Conservation (phyloP, 768 basidiomycete genomes). For the Ramaria sp. region DNA sequence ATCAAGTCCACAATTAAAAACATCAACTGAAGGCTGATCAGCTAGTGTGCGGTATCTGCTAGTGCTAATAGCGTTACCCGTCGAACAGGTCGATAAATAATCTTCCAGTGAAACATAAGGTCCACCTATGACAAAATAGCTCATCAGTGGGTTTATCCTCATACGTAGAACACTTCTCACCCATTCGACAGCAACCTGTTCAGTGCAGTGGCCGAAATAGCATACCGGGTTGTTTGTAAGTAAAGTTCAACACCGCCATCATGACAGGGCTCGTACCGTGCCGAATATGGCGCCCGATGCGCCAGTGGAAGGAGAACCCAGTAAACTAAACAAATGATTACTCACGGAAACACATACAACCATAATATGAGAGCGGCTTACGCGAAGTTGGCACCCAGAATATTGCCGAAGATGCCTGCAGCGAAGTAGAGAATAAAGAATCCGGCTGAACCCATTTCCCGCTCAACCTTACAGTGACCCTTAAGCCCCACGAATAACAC, state of each 20-base stretch:
- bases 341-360: neutral
- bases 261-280: slow-evolving; percentile 33
- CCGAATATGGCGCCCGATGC: slow-evolving; percentile 93
- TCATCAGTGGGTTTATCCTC: neutral
- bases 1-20: slow-evolving; percentile 82
- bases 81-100: slow-evolving; percentile 70
- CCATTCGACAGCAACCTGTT: slow-evolving; percentile 13
- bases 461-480: slow-evolving; percentile 49
- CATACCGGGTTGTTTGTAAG: neutral
- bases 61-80: slow-evolving; percentile 36
- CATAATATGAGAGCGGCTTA: neutral
- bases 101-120: slow-evolving; percentile 85
- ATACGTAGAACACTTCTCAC: neutral
- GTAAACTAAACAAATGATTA: slow-evolving; percentile 26
- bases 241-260: slow-evolving; percentile 12
- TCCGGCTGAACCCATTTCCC: slow-evolving; percentile 81
- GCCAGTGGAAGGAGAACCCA: slow-evolving; percentile 81
- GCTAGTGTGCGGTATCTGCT: neutral
- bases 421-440: slow-evolving; percentile 84
- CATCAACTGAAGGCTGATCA: slow-evolving; percentile 42
- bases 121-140: slow-evolving; percentile 55
- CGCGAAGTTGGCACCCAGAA: slow-evolving; percentile 89
- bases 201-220: neutral
- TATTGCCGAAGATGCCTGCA: slow-evolving; percentile 90
- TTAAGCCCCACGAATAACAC: slow-evolving; percentile 7